Conservation (phyloP, 2,329 filamentous ascomycete species). For the Calonectria multiphialidica region DNA sequence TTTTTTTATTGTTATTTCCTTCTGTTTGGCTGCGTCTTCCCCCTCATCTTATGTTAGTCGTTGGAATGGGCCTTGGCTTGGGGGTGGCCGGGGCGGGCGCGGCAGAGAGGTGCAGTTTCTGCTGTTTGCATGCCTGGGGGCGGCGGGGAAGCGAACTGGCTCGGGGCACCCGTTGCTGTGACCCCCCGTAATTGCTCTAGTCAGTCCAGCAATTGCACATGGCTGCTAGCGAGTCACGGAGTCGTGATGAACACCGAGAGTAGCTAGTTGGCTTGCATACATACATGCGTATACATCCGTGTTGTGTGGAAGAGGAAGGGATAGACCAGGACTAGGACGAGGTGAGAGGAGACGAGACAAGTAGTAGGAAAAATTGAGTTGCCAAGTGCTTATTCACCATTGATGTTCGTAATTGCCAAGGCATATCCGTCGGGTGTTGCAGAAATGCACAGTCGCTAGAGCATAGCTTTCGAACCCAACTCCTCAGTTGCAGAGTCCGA, state of each 20-base stretch:
- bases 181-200: constrained; percentile 8
- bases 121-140: background rate
- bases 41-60: constrained; percentile 15
- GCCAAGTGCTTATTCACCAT: constrained; percentile 1
- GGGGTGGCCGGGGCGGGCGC: background rate
- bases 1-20: background rate
- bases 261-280: background rate
- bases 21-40: background rate
- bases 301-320: background rate
- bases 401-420: background rate
- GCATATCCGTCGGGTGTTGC: background rate
- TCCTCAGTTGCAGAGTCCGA: background rate
- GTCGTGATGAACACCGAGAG: background rate
- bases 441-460: background rate
- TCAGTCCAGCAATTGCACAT: background rate
- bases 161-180: constrained; percentile 8
- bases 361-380: background rate
- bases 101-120: background rate
- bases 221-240: background rate
- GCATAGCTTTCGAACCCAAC: background rate
- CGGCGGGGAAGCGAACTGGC: background rate
- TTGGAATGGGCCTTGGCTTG: background rate
- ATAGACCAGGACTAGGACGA: background rate
- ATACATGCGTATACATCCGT: background rate
- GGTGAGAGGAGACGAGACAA: background rate